These are phyloP conservation scores for Centrapalus pauciflorus DNA, from an alignment of 129 eudicot species.

Conservation along the genomic window DNA sequence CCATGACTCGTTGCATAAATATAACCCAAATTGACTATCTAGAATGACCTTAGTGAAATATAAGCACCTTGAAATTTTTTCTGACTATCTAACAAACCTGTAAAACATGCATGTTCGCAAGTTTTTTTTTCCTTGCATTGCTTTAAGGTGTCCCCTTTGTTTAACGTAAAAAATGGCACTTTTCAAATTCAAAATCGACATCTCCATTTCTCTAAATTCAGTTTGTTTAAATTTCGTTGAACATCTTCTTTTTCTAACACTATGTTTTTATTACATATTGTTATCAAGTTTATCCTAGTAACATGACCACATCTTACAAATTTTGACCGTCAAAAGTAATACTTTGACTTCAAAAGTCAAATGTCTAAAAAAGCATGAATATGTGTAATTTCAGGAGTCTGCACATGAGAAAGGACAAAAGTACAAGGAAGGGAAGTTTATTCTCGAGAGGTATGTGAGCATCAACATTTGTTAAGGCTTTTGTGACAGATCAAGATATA, in stretches of 20 bases:
- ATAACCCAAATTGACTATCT: too few species aligned
- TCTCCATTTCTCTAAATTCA: not conserved
- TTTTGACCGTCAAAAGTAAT: not conserved
- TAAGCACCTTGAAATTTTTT: not conserved
- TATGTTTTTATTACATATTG: not conserved
- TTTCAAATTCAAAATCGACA: not conserved
- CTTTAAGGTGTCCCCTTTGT: not conserved
- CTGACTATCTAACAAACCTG: too few species aligned
- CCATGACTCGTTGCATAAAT: too few species aligned
- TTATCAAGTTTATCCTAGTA: not conserved
- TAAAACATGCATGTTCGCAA: too few species aligned
- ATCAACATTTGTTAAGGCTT: not conserved
- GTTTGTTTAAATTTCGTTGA: not conserved
- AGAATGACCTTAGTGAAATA: too few species aligned
- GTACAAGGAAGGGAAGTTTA: constrained; percentile 81
- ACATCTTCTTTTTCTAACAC: not conserved
- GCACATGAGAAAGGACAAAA: constrained; percentile 59
- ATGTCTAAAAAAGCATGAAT: not conserved
- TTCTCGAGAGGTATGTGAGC: constrained; percentile 54
- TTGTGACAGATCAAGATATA: too few species aligned
- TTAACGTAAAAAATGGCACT: not conserved
- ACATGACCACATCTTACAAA: not conserved
- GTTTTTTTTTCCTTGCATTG: too few species aligned
- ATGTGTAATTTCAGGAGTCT: constrained; percentile 45
- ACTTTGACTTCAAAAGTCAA: not conserved